These are phyloP conservation scores for Coemansia erecta DNA, from an alignment of 192 early-diverging fungal genomes.

Conservation along the genomic window DNA sequence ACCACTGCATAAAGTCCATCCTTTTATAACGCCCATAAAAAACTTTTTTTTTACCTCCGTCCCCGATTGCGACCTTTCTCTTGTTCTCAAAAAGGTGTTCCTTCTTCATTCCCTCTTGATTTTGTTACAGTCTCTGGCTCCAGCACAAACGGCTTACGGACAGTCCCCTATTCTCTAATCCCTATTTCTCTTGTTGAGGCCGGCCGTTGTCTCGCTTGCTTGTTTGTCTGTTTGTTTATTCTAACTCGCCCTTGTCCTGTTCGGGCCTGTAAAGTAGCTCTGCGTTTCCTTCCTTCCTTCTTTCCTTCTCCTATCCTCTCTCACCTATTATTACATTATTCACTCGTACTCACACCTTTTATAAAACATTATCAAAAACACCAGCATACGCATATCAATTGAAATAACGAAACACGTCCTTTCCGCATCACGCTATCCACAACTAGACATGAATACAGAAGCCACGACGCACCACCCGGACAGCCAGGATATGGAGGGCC, in stretches of 20 bases:
- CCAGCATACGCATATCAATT: too few relatives aligned
- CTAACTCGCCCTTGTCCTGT: not conserved
- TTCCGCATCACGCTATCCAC: not conserved
- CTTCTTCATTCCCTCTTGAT: not conserved
- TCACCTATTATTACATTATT: not conserved
- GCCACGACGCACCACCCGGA: slow-evolving; percentile 8
- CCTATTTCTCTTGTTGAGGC: not conserved
- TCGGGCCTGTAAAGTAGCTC: too few relatives aligned
- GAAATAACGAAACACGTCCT: too few relatives aligned
- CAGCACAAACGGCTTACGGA: too few relatives aligned
- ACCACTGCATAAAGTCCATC: not conserved
- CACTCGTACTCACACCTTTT: not conserved
- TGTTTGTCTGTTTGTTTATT: slow-evolving; percentile 9
- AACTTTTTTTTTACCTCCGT: not conserved
- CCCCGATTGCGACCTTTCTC: too few relatives aligned
- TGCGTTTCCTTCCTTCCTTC: not conserved
- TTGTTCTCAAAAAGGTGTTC: not conserved
- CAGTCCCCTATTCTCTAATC: not conserved
- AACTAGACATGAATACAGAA: slow-evolving; percentile 2
- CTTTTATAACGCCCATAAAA: not conserved
- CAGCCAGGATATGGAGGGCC: slow-evolving; percentile 43
- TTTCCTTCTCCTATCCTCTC: not conserved
- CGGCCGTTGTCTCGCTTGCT: not conserved
- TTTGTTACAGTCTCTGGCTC: too few relatives aligned
- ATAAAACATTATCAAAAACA: too few relatives aligned